Conservation (phyloP, 371 early-diverging fungal species). For the Apophysomyces ossiformis region DNA sequence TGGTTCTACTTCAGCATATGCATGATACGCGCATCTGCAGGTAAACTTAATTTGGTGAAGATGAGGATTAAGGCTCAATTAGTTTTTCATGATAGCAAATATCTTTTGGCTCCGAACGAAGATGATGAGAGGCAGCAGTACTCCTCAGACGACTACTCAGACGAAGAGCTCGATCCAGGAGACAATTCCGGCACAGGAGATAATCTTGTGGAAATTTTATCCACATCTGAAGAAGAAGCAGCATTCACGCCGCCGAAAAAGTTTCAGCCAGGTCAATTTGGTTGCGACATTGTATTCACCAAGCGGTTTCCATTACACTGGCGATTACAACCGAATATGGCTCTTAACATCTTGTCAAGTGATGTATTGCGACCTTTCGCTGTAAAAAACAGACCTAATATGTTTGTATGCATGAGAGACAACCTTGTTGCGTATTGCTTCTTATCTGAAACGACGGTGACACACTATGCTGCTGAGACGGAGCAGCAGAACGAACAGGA, state of each 20-base stretch:
- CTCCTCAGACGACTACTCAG: conserved; percentile 49
- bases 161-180: conserved; percentile 50
- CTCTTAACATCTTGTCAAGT: conserved; percentile 61
- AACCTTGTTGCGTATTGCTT: conserved; percentile 66
- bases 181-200: conserved; percentile 37
- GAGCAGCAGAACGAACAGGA: not conserved
- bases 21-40: conserved; percentile 72
- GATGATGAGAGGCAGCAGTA: conserved; percentile 35
- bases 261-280: conserved; percentile 70
- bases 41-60: conserved; percentile 26
- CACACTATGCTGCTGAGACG: not conserved
- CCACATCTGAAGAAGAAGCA: conserved; percentile 49
- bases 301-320: conserved; percentile 75
- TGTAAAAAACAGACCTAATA: conserved; percentile 76
- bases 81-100: conserved; percentile 54
- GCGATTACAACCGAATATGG: conserved; percentile 72
- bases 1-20: conserved; percentile 66
- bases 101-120: conserved; percentile 62
- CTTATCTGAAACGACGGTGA: conserved; percentile 43
- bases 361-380: conserved; percentile 63
- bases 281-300: conserved; percentile 69
- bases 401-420: conserved; percentile 69
- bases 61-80: not conserved
- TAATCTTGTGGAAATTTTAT: conserved; percentile 49
- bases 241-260: conserved; percentile 41